Evolutionary conservation across 2,329 filamentous ascomycete genomes (phyloP).

Genomic region (Botrytis squamosa): DNA sequence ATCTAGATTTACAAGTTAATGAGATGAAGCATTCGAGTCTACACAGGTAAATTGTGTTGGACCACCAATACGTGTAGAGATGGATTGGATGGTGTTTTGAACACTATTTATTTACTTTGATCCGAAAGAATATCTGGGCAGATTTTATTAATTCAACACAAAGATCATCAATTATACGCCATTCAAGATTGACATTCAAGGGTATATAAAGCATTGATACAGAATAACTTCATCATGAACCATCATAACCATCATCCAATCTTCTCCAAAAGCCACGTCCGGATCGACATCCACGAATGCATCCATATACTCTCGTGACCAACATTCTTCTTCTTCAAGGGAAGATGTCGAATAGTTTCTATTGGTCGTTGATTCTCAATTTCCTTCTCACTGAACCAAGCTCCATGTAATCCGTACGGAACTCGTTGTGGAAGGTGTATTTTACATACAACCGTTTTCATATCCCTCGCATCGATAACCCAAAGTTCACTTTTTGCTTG

Average conservation of each 20-base stretch:
- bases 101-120: neutral
- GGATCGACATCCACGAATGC: conserved; percentile 3
- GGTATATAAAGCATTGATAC: neutral
- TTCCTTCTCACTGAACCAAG: conserved; percentile 57
- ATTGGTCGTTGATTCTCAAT: conserved; percentile 47
- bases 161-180: neutral
- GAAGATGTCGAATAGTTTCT: conserved; percentile 31
- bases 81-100: neutral
- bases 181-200: neutral
- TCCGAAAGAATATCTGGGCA: neutral
- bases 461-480: conserved; percentile 63
- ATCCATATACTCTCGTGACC: neutral
- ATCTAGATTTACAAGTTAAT: neutral
- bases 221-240: neutral
- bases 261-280: neutral
- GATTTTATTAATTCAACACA: neutral
- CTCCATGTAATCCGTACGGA: conserved; percentile 66
- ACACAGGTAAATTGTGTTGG: neutral
- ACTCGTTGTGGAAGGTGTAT: conserved; percentile 64
- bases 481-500: conserved; percentile 60
- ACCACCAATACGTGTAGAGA: neutral
- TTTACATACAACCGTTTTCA: conserved; percentile 59
- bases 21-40: neutral
- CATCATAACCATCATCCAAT: neutral
- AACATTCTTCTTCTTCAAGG: neutral